A percentile compares a stretch with the other conserved stretches of the same genome.
Evolutionary conservation across 495 filamentous ascomycete genomes (phyloP).

Genomic region (Penicillium psychrofluorescens): DNA sequence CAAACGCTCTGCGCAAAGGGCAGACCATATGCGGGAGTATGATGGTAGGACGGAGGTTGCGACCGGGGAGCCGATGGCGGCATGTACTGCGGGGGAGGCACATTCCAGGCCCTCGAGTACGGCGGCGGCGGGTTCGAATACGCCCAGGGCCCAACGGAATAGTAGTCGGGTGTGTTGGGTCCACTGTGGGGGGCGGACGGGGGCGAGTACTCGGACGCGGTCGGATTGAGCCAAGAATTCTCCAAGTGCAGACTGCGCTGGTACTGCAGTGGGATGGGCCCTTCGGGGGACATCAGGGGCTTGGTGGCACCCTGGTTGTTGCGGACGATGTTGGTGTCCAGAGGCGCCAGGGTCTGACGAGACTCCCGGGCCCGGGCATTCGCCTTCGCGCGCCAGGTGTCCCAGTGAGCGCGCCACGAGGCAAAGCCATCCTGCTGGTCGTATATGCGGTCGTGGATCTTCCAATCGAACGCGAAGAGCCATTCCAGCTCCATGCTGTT

Average conservation of each 20-base stretch:
- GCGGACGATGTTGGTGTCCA: slow-evolving; percentile 59
- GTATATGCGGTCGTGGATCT: slow-evolving; percentile 80
- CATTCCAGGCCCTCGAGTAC: slow-evolving; percentile 34
- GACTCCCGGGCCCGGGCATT: slow-evolving; percentile 44
- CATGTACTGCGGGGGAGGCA: slow-evolving; percentile 43
- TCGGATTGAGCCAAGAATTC: slow-evolving; percentile 45
- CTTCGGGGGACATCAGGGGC: slow-evolving; percentile 43
- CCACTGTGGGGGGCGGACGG: slow-evolving; percentile 63
- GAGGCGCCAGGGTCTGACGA: slow-evolving; percentile 55
- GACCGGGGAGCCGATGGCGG: slow-evolving; percentile 31
- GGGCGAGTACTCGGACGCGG: slow-evolving; percentile 56
- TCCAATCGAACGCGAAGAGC: slow-evolving; percentile 78
- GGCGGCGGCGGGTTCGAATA: slow-evolving; percentile 47
- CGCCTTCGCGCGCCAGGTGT: slow-evolving; percentile 64
- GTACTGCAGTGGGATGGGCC: slow-evolving; percentile 44
- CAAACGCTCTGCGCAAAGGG: slow-evolving; percentile 52
- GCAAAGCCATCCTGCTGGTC: slow-evolving; percentile 71
- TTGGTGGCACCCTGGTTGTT: slow-evolving; percentile 33
- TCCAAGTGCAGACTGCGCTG: slow-evolving; percentile 42
- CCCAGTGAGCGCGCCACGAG: slow-evolving; percentile 79
- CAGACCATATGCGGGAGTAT: slow-evolving; percentile 44
- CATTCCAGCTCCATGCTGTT: slow-evolving; percentile 90
- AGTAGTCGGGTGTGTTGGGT: slow-evolving; percentile 53
- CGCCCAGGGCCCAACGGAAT: slow-evolving; percentile 47
- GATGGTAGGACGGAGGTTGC: slow-evolving; percentile 45